A percentile compares a stretch with the other conserved stretches of the same genome.
These are phyloP conservation scores for Ciborinia camelliae DNA, from an alignment of 2,329 filamentous ascomycete genomes.

Conservation along the genomic window DNA sequence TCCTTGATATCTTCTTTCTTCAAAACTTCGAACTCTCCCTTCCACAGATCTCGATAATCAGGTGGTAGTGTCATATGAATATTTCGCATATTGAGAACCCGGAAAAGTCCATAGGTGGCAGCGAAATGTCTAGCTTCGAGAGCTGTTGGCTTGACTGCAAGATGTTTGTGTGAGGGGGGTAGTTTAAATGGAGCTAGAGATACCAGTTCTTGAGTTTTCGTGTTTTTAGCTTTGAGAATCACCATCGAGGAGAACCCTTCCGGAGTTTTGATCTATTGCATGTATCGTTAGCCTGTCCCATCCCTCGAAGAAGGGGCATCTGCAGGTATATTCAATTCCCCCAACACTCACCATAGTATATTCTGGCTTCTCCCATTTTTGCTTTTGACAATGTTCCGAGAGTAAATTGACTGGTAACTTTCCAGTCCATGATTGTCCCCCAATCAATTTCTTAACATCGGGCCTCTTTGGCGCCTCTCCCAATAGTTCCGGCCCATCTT, in stretches of 20 bases:
- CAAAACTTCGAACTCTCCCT: constrained; percentile 75
- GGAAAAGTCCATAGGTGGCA: constrained; percentile 85
- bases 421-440: constrained; percentile 93
- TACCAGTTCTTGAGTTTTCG: constrained; percentile 76
- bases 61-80: constrained; percentile 92
- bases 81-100: constrained; percentile 93
- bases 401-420: constrained; percentile 93
- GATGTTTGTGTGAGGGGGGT: constrained; percentile 70
- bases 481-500: constrained; percentile 31
- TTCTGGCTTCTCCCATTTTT: constrained; percentile 91
- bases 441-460: constrained; percentile 77
- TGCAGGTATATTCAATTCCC: neutral
- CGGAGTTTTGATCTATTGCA: constrained; percentile 56
- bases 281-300: constrained; percentile 5
- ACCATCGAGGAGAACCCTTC: constrained; percentile 79
- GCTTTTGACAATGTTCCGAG: constrained; percentile 91
- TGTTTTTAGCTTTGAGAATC: constrained; percentile 69
- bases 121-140: constrained; percentile 92
- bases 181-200: constrained; percentile 79
- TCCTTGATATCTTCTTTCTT: constrained; percentile 79
- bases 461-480: constrained; percentile 44
- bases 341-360: constrained; percentile 67
- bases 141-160: constrained; percentile 72
- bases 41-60: constrained; percentile 86
- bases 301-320: neutral